These are phyloP conservation scores for Fusarium miscanthi DNA, from an alignment of 2,329 filamentous ascomycete species.

Conservation along the genomic window DNA sequence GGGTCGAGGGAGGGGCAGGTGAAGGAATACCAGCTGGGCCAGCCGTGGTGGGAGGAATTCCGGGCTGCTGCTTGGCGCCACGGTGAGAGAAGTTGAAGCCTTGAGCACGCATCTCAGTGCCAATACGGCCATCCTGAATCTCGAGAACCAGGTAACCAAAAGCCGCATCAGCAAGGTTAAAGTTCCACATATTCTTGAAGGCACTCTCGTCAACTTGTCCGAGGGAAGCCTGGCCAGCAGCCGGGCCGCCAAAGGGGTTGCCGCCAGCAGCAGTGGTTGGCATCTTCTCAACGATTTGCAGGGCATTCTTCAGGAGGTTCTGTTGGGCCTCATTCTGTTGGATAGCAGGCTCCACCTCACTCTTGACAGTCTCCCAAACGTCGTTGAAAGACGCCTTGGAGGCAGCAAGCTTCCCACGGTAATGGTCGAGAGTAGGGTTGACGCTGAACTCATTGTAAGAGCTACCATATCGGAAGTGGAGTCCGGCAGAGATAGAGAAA, in stretches of 20 bases:
- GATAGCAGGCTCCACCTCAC: constrained; percentile 94
- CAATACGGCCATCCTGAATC: constrained; percentile 94
- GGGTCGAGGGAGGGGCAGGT: constrained; percentile 52
- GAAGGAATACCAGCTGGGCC: constrained; percentile 47
- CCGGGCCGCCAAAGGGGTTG: constrained; percentile 93
- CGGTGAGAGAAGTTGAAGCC: constrained; percentile 99
- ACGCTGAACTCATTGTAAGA: constrained; percentile 99
- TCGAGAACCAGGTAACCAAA: constrained; percentile 97
- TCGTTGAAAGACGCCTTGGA: constrained; percentile 99
- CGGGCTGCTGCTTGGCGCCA: constrained; percentile 78
- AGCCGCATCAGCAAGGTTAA: constrained; percentile 96
- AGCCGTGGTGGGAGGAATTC: constrained; percentile 48
- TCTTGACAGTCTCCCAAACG: constrained; percentile 98
- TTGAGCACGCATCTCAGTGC: constrained; percentile 98
- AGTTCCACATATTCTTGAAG: constrained; percentile 99
- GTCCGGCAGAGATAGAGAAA: constrained; percentile 95
- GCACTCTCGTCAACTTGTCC: constrained; percentile 98
- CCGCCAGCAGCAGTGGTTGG: constrained; percentile 92
- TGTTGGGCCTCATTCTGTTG: constrained; percentile 94
- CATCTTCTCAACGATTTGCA: constrained; percentile 98
- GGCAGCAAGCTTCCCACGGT: constrained; percentile 96
- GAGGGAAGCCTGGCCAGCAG: constrained; percentile 75
- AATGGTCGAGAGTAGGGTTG: constrained; percentile 97
- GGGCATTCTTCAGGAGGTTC: constrained; percentile 87
- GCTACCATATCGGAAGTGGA: constrained; percentile 98